Conservation (phyloP, 1,284 basidiomycete genomes). For the Gomphus sp. region DNA sequence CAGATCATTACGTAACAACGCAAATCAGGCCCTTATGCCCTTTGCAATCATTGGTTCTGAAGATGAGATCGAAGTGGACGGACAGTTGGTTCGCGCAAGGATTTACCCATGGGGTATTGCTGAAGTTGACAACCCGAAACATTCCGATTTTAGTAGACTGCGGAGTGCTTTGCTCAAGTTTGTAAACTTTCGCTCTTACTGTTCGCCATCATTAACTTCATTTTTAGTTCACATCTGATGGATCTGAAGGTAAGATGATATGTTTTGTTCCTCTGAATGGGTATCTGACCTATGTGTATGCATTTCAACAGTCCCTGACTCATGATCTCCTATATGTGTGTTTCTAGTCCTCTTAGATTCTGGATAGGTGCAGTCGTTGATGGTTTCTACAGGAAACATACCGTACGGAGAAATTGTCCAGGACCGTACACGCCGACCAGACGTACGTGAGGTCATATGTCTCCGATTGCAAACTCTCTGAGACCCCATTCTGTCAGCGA, state of each 20-base stretch:
- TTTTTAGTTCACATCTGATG: conserved; percentile 78
- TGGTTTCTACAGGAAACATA: conserved; percentile 65
- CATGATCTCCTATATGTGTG: conserved; percentile 77
- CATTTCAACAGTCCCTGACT: conserved; percentile 58
- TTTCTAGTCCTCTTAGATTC: not conserved
- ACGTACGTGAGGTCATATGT: conserved; percentile 40
- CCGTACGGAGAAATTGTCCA: conserved; percentile 96
- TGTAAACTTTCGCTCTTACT: conserved; percentile 16
- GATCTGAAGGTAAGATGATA: conserved; percentile 60
- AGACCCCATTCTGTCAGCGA: conserved; percentile 39
- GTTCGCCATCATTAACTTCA: not conserved
- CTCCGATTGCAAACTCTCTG: conserved; percentile 9
- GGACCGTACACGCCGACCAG: conserved; percentile 81
- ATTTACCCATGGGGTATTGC: conserved; percentile 98
- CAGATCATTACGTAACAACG: conserved; percentile 4
- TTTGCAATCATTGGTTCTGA: conserved; percentile 98
- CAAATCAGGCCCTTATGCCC: conserved; percentile 70
- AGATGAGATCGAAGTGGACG: conserved; percentile 91
- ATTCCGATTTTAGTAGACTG: conserved; percentile 94
- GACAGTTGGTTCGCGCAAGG: conserved; percentile 85
- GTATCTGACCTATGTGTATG: not conserved
- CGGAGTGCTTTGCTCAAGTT: conserved; percentile 86
- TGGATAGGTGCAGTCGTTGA: conserved; percentile 13
- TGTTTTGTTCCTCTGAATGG: not conserved
- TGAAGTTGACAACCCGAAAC: conserved; percentile 97